Percentiles rank a stretch among this genome's conserved stretches.
phyloP scores from a whole-genome alignment of 305 asterid genomes.

The Fraxinus platypoda region DNA sequence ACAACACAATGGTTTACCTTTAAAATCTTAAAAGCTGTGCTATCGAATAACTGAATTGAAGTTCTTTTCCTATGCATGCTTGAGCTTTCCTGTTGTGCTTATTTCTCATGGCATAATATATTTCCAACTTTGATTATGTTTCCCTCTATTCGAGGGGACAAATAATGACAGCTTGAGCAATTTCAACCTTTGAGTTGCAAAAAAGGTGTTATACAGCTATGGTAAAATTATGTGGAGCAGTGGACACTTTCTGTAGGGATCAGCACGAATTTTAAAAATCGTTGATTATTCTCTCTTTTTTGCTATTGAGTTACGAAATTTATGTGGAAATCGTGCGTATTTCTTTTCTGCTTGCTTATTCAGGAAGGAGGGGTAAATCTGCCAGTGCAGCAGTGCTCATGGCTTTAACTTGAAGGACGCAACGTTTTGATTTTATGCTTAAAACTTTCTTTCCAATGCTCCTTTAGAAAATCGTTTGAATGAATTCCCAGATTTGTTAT shows the following conservation, averaged over 20 bases:
- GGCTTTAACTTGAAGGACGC: background rate
- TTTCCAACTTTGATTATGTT: background rate
- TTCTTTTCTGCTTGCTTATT: background rate
- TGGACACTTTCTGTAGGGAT: background rate
- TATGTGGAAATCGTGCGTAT: background rate
- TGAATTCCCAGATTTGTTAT: background rate
- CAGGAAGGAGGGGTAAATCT: background rate
- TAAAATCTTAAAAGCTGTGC: background rate
- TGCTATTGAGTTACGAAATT: background rate
- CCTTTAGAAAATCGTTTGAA: background rate
- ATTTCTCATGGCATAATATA: background rate
- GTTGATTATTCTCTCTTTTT: background rate
- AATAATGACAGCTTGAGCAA: background rate
- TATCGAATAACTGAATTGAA: background rate
- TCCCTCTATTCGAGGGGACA: background rate
- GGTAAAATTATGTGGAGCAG: background rate
- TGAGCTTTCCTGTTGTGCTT: background rate
- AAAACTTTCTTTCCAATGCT: background rate
- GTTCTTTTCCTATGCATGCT: background rate
- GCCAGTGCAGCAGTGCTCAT: background rate
- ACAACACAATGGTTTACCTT: background rate
- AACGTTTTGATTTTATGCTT: background rate
- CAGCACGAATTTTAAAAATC: background rate
- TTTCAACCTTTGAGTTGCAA: background rate
- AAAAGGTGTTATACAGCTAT: background rate